A percentile compares a stretch with the other conserved stretches of the same genome.
phyloP scores from a whole-genome alignment of 345 rosid genomes.

The Populus tremula region DNA sequence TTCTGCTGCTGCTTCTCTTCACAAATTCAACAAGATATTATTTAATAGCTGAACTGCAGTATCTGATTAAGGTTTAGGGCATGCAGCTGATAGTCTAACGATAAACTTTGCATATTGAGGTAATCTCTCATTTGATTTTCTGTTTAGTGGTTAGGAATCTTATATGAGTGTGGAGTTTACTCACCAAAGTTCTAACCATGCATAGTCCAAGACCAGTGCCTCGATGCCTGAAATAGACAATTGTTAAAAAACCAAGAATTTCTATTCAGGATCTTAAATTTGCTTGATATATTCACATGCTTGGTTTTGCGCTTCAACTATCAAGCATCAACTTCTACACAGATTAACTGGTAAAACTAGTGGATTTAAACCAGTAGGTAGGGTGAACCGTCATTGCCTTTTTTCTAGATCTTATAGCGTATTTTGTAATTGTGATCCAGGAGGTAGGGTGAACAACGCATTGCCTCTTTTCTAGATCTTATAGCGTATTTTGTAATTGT shows the following conservation, averaged over 20 bases:
- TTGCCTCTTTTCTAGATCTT: no score
- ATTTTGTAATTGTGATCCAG: no score
- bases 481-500: no score
- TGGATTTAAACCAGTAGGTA: no score
- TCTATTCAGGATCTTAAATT: neutral
- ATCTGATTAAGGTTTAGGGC: neutral
- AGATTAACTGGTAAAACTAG: no score
- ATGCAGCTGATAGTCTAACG: neutral
- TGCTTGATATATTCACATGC: neutral
- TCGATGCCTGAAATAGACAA: slow-evolving; percentile 69
- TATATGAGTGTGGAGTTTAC: slow-evolving; percentile 19
- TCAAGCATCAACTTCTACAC: neutral
- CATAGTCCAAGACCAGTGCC: slow-evolving; percentile 99
- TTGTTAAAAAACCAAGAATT: neutral
- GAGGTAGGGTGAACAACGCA: no score
- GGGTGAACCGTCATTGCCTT: no score
- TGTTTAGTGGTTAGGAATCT: neutral
- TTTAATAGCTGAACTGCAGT: neutral
- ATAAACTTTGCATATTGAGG: neutral
- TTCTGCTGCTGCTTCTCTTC: neutral
- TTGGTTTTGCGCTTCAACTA: no score
- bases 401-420: no score
- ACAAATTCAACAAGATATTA: neutral
- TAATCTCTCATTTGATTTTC: neutral
- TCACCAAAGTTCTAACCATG: slow-evolving; percentile 89